Conservation (phyloP, 331 rosid species). For the Telfairia occidentalis region DNA sequence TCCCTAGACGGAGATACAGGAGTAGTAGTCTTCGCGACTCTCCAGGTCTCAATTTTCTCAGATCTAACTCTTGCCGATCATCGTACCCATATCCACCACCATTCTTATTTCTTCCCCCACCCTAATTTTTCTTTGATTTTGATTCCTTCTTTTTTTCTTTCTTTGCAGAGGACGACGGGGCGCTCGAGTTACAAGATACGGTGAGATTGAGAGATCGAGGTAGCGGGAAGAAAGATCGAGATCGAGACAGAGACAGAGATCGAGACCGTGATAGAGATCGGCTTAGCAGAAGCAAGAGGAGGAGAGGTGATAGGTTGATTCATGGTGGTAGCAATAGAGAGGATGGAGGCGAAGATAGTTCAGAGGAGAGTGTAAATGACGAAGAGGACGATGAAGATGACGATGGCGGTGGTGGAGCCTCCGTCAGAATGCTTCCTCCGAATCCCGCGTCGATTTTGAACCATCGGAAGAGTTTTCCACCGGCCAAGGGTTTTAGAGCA, state of each 20-base stretch:
- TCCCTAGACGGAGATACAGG: slow-evolving; percentile 67
- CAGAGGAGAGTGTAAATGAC: slow-evolving; percentile 85
- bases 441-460: slow-evolving; percentile 42
- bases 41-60: slow-evolving; percentile 60
- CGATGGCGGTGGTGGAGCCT: slow-evolving; percentile 38
- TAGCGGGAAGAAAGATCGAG: slow-evolving; percentile 76
- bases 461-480: slow-evolving; percentile 75
- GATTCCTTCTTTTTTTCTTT: neutral
- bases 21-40: slow-evolving; percentile 75
- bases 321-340: slow-evolving; percentile 60
- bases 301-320: slow-evolving; percentile 70
- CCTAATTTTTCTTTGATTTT: slow-evolving; percentile 13
- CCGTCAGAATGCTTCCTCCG: slow-evolving; percentile 80
- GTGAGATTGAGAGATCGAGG: slow-evolving; percentile 83
- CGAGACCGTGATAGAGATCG: slow-evolving; percentile 89
- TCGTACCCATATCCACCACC: neutral
- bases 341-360: slow-evolving; percentile 72
- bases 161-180: slow-evolving; percentile 73
- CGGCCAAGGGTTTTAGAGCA: slow-evolving; percentile 53
- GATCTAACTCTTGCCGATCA: slow-evolving; percentile 37
- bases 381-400: slow-evolving; percentile 59
- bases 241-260: slow-evolving; percentile 33
- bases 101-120: neutral
- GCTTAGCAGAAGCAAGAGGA: slow-evolving; percentile 57
- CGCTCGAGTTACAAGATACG: slow-evolving; percentile 65